phyloP scores from a whole-genome alignment of 2,329 filamentous ascomycete genomes.

The Penicillium sp. region DNA sequence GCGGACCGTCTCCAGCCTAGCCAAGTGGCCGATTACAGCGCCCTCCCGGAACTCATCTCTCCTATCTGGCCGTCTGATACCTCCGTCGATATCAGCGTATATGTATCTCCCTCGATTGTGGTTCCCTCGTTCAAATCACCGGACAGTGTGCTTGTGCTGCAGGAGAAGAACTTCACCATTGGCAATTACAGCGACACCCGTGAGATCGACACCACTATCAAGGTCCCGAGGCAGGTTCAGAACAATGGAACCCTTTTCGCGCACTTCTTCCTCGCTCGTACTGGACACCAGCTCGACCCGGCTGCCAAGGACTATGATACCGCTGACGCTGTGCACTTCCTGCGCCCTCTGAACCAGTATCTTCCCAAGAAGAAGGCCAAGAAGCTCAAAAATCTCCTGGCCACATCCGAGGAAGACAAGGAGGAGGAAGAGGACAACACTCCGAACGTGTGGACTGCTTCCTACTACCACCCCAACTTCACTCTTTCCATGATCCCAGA shows the following conservation, averaged over 20 bases:
- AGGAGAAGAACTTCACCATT: slow-evolving; percentile 74
- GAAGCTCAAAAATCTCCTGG: slow-evolving; percentile 81
- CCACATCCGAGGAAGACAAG: slow-evolving; percentile 47
- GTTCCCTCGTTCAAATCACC: slow-evolving; percentile 60
- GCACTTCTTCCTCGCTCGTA: slow-evolving; percentile 81
- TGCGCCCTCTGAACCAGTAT: slow-evolving; percentile 81
- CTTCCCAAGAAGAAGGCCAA: slow-evolving; percentile 81
- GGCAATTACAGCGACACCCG: slow-evolving; percentile 76
- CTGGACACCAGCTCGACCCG: slow-evolving; percentile 72
- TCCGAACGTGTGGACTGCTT: slow-evolving; percentile 65
- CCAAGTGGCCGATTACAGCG: slow-evolving; percentile 39
- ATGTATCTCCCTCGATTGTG: slow-evolving; percentile 69
- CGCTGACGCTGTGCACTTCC: slow-evolving; percentile 73
- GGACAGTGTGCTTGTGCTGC: slow-evolving; percentile 64
- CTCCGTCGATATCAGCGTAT: slow-evolving; percentile 75
- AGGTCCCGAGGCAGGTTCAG: slow-evolving; percentile 73
- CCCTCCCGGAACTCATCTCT: slow-evolving; percentile 63
- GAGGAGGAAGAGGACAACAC: slow-evolving; percentile 53
- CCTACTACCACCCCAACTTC: slow-evolving; percentile 93
- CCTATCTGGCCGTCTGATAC: slow-evolving; percentile 84
- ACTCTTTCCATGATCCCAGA: slow-evolving; percentile 83
- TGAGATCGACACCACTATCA: slow-evolving; percentile 68
- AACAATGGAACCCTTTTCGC: slow-evolving; percentile 91
- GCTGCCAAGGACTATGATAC: slow-evolving; percentile 65
- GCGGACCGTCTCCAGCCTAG: slow-evolving; percentile 55